Conservation (phyloP, 768 basidiomycete species). For the Omphalotus guepiniiformis region DNA sequence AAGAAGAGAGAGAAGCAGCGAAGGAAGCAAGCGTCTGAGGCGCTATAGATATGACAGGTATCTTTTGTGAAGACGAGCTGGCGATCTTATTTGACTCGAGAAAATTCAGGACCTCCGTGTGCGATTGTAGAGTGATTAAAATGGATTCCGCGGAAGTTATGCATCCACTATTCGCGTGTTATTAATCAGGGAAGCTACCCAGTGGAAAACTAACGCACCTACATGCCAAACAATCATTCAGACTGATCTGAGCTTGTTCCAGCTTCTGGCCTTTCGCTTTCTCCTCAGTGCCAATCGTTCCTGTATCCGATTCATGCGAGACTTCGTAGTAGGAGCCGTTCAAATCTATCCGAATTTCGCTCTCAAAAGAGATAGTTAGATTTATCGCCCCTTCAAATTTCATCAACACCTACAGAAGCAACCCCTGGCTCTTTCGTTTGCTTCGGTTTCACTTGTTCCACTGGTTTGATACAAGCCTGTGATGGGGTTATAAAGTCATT, state of each 20-base stretch:
- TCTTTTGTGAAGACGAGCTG: slow-evolving; percentile 36
- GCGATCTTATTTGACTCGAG: slow-evolving; percentile 52
- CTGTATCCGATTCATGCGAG: slow-evolving; percentile 24
- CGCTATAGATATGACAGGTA: slow-evolving; percentile 81
- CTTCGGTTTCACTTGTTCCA: slow-evolving; percentile 40
- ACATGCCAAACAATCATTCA: slow-evolving; percentile 98
- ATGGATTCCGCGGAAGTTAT: slow-evolving; percentile 98
- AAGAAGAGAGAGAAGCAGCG: slow-evolving; percentile 53
- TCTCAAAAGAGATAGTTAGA: slow-evolving; percentile 42
- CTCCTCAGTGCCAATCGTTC: slow-evolving; percentile 11
- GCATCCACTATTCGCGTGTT: slow-evolving; percentile 64
- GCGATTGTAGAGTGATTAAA: slow-evolving; percentile 93
- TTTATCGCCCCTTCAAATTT: background rate
- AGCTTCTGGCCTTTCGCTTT: slow-evolving; percentile 51
- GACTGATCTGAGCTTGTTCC: slow-evolving; percentile 89
- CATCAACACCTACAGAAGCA: slow-evolving; percentile 29
- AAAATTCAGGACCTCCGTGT: slow-evolving; percentile 84
- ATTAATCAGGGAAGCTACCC: background rate
- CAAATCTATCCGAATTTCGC: slow-evolving; percentile 87
- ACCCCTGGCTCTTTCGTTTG: slow-evolving; percentile 26
- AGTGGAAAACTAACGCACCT: slow-evolving; percentile 52
- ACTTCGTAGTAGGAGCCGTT: slow-evolving; percentile 89
- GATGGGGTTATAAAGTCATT: slow-evolving; percentile 97
- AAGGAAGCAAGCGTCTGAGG: slow-evolving; percentile 86
- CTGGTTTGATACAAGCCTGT: slow-evolving; percentile 97